A percentile compares a stretch with the other conserved stretches of the same genome.
phyloP scores from a whole-genome alignment of 2,329 filamentous ascomycete species.

The Ophiostoma tasmaniense region DNA sequence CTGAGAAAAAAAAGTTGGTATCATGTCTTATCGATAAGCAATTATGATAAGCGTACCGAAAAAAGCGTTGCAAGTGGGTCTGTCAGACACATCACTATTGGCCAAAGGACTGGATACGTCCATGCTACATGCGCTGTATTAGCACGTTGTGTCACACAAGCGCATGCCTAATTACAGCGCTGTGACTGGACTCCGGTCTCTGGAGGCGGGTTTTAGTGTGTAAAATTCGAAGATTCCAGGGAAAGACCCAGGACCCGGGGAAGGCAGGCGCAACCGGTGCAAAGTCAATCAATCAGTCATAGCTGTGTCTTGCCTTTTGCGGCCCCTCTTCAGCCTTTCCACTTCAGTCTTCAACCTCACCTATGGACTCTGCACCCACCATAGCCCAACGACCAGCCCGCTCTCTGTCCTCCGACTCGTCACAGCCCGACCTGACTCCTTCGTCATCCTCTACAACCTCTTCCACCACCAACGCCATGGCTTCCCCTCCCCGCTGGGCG shows the following conservation, averaged over 20 bases:
- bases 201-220: slow-evolving; percentile 1
- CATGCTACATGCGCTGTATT: neutral
- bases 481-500: slow-evolving; percentile 53
- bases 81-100: slow-evolving; percentile 2
- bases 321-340: neutral
- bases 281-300: slow-evolving; percentile 5
- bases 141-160: neutral
- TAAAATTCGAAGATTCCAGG: neutral
- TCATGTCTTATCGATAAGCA: slow-evolving; percentile 4
- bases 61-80: neutral
- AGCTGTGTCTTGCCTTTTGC: neutral
- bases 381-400: neutral
- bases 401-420: neutral
- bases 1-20: slow-evolving; percentile 9
- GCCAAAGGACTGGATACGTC: neutral
- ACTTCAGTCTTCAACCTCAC: neutral
- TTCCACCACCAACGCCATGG: slow-evolving; percentile 20
- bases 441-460: neutral
- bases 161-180: slow-evolving; percentile 17
- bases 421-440: neutral
- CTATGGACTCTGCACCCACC: neutral
- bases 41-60: neutral
- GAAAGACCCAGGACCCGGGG: neutral
- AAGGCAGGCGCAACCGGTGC: slow-evolving; percentile 1
- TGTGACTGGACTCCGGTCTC: slow-evolving; percentile 15